These are phyloP conservation scores for Neoboletus brunneissimus DNA, from an alignment of 768 basidiomycete species.

Conservation along the genomic window DNA sequence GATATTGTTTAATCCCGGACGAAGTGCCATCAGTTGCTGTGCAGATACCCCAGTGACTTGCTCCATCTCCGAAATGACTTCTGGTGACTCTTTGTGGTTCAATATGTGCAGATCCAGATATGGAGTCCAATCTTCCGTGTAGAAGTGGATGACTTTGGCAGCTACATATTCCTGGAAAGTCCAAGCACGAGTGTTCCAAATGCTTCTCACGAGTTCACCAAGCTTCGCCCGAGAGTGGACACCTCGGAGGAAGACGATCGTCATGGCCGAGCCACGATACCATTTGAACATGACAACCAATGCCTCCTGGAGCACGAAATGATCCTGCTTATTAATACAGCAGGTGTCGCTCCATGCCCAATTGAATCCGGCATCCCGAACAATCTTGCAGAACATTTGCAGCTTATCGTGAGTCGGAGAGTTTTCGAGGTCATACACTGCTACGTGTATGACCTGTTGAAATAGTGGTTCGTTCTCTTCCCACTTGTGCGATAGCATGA, in stretches of 20 bases:
- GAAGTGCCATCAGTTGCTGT: neutral
- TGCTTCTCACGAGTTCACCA: neutral
- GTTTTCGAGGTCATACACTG: neutral
- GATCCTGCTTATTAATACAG: constrained; percentile 3
- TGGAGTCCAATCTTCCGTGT: neutral
- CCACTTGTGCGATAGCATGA: constrained; percentile 7
- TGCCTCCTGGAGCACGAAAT: neutral
- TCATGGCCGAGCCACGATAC: constrained; percentile 1
- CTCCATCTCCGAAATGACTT: constrained; percentile 8
- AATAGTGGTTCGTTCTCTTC: constrained; percentile 2
- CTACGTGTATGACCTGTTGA: neutral
- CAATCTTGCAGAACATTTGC: constrained; percentile 1
- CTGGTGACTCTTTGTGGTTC: constrained; percentile 2
- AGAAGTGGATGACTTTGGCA: constrained; percentile 1
- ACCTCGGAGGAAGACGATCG: constrained; percentile 2
- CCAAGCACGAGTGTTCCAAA: constrained; percentile 8
- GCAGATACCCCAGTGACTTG: neutral
- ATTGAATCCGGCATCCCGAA: constrained; percentile 1
- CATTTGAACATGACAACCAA: constrained; percentile 4
- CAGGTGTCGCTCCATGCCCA: constrained; percentile 15
- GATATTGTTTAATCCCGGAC: neutral
- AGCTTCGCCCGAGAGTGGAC: neutral
- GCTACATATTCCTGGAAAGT: constrained; percentile 7
- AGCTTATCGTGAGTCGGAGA: constrained; percentile 4
- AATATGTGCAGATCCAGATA: neutral